Evolutionary conservation across 768 basidiomycete species (phyloP), one percentile per base, ranked within the genome.

Genomic region (Lentinula detonsa): DNA sequence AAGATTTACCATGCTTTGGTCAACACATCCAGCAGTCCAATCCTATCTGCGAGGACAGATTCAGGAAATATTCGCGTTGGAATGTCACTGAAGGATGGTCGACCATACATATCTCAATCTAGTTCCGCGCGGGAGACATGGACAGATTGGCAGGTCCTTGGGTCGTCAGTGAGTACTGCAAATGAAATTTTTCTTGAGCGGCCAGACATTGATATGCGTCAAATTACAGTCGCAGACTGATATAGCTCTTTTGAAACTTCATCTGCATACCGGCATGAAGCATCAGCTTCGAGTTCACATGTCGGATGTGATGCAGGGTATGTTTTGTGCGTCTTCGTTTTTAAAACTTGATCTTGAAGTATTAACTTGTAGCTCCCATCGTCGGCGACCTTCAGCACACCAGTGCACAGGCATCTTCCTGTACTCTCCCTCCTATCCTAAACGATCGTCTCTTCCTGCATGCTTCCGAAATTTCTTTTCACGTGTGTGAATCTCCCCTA

Each of bases 271-370:
- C 15, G 88, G 87, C 3, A 70, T 82, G 59, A 89, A 89, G 68
- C 88, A 90, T 61, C 88, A 90, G 65, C 78, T 90, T 35, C 81
- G 88, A n/a, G 74, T 87, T 13, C 88, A 90, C 62, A 68, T 85
- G 35, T 79, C 87, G 1, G 74, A 79, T 52, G 73, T 73, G 59
- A 68, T 88, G 57, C 74, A 77, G 54, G 72, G 86, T 84, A 61
- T 11, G 74, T 18, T 5, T 7, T 65, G 15, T 42, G 6, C 42
- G 46, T 21, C 33, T 61, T 5, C 5, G 9, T 5, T 18, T 37
- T 57, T 52, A 55, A 40, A 40, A 13, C 60, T 9, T 43, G 4
- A 51, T 21, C 37, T 48, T 62, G 42, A 53, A 31, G 48, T 57
- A 55, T 28, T 52, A 61, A 16, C 43, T 50, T 53, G 42, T 62